Evolutionary conservation across 441 rosid genomes (phyloP), one percentile per base, ranked within the genome.

Genomic region (Gossypium lobatum): DNA sequence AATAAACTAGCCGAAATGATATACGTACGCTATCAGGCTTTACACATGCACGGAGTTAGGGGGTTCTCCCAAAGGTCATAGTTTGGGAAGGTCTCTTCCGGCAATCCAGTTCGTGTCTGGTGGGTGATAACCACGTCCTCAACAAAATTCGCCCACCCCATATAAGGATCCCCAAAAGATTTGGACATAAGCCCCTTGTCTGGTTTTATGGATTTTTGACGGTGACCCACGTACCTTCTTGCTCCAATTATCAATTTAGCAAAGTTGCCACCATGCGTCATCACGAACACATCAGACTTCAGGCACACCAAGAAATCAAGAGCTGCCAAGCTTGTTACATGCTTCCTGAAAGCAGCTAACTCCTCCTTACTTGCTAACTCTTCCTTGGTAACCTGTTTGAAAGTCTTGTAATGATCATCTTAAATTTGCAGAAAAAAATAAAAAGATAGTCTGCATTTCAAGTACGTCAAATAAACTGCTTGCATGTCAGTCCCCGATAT

Each of bases 31-130:
- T 61, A 28, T 95, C 88, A 93, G 75, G 98, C 92, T 85, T 85
- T 93, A 81, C 99, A 95, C 99, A 95, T 95, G 85, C 98, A 95
- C 75, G 97, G 98, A 75, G 97, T 95, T 66, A 93, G 83, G 69
- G 99, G 99, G 75, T 95, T 95, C 83, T 95, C 99, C 99, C 99
- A 95, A 16, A 95, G 88, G 81, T 95, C 99, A 64, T 91, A 95
- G 84, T 93, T 89, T 17, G 99, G 98, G 84, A 95, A 95, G 20
- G 99, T 95, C 80, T 89, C 99, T 84, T 95, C 99, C 0, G 99
- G 99, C 73, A 95, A 82, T 75, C 98, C 99, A 1, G 98, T 91
- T 75, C 97, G 80, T 1, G 98, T 93, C 79, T 93, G 98, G 85
- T 95, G 99, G 65, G 95, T 95, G 59, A 95, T 83, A 34, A 91